phyloP scores from a whole-genome alignment of 768 basidiomycete species.

The Boletales sp. region DNA sequence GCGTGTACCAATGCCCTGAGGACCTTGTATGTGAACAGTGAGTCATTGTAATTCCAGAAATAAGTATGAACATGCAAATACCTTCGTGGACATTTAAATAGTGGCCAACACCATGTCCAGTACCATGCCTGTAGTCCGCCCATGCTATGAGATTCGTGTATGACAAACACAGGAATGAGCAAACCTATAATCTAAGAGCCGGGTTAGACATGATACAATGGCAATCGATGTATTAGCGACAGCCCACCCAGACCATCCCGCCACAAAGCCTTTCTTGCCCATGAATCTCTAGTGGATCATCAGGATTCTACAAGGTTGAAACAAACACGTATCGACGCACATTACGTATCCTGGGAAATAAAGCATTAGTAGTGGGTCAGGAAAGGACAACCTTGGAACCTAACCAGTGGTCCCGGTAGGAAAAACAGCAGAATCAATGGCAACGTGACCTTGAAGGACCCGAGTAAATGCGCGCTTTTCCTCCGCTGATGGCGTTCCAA shows the following conservation, averaged over 20 bases:
- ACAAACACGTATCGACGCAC: constrained; percentile 31
- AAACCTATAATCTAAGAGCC: constrained; percentile 53
- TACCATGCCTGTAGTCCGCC: constrained; percentile 63
- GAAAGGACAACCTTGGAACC: constrained; percentile 4
- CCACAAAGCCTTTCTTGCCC: constrained; percentile 79
- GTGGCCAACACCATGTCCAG: constrained; percentile 92
- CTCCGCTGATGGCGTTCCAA: constrained; percentile 77
- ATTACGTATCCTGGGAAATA: constrained; percentile 47
- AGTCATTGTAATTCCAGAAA: neutral
- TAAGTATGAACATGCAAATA: constrained; percentile 3
- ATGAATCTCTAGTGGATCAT: constrained; percentile 58
- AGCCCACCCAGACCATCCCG: constrained; percentile 76
- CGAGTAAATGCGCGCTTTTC: constrained; percentile 89
- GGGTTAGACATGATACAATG: neutral
- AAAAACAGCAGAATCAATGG: constrained; percentile 82
- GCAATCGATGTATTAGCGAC: neutral
- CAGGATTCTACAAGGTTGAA: neutral
- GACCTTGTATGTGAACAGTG: constrained; percentile 36
- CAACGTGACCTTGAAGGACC: constrained; percentile 88
- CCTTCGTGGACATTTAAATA: constrained; percentile 93
- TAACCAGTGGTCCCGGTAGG: constrained; percentile 75
- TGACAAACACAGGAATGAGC: neutral
- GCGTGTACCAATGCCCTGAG: constrained; percentile 49
- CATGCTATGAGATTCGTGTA: constrained; percentile 2
- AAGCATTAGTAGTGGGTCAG: neutral